A percentile compares a stretch with the other conserved stretches of the same genome.
Conservation (phyloP, 2,329 filamentous ascomycete species). For the Sporothrix brasiliensis region DNA sequence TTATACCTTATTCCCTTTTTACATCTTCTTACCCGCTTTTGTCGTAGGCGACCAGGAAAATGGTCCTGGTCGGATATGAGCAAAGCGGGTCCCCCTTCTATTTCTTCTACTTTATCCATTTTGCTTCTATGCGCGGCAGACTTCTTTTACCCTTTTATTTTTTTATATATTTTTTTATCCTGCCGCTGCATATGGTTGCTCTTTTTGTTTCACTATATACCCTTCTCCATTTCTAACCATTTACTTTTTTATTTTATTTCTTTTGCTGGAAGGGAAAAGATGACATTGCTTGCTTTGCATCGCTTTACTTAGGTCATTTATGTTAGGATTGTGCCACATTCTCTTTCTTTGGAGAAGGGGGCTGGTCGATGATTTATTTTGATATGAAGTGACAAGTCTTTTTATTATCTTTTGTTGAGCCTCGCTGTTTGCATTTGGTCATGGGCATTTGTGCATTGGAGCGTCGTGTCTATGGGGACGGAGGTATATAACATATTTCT, state of each 20-base stretch:
- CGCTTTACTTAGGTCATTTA: constrained; percentile 1
- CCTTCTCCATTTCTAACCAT: constrained; percentile 19
- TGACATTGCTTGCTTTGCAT: constrained; percentile 1
- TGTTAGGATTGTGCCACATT: constrained; percentile 10
- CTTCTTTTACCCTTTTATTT: neutral
- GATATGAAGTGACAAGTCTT: constrained; percentile 23
- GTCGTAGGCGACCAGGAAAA: neutral
- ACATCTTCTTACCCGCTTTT: neutral
- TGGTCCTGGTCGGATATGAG: neutral
- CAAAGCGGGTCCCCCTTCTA: neutral
- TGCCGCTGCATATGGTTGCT: constrained; percentile 16
- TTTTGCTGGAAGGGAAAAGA: constrained; percentile 20
- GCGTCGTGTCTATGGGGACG: neutral
- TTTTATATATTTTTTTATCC: constrained; percentile 3
- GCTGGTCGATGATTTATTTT: constrained; percentile 22
- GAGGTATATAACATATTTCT: neutral
- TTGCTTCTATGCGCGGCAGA: constrained; percentile 7
- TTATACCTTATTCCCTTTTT: constrained; percentile 24
- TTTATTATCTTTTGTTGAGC: neutral
- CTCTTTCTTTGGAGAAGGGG: neutral
- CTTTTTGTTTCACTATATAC: constrained; percentile 21
- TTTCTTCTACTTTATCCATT: constrained; percentile 13
- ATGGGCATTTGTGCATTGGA: neutral
- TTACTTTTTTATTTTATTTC: constrained; percentile 22
- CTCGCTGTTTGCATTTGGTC: neutral